Evolutionary conservation across 306 rosid species (phyloP).

Genomic region (Sesbania bispinosa): DNA sequence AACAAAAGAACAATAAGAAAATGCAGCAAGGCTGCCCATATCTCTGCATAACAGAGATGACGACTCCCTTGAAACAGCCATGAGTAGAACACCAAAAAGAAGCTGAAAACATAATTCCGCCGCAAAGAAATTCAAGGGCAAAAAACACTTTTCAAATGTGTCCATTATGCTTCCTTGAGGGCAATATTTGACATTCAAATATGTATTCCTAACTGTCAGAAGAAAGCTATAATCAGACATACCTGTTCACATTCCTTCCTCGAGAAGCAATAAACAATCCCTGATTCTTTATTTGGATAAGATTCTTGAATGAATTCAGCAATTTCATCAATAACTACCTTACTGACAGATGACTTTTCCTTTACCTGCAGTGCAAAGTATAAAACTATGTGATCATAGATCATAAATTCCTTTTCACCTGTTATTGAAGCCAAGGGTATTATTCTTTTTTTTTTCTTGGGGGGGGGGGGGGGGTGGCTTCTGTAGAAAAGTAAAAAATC

Average conservation of each 20-base stretch:
- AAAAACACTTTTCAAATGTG: slow-evolving; percentile 10
- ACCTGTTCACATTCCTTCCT: slow-evolving; percentile 98
- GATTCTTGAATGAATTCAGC: slow-evolving; percentile 66
- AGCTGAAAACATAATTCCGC: neutral
- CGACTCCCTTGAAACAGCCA: neutral
- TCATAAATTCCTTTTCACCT: neutral
- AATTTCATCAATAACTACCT: slow-evolving; percentile 78
- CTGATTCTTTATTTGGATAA: slow-evolving; percentile 75
- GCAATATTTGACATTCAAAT: slow-evolving; percentile 16
- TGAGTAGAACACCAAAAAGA: neutral
- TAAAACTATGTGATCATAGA: neutral
- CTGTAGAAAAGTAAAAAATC: slow-evolving; percentile 3
- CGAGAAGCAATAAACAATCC: slow-evolving; percentile 94
- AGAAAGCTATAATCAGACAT: slow-evolving; percentile 15
- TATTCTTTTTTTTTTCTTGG: neutral
- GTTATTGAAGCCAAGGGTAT: slow-evolving; percentile 9
- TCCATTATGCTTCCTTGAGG: slow-evolving; percentile 7
- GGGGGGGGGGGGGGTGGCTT: neutral
- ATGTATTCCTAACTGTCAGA: slow-evolving; percentile 1
- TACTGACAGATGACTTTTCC: slow-evolving; percentile 83
- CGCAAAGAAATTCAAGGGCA: slow-evolving; percentile 7
- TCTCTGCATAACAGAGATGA: slow-evolving; percentile 1
- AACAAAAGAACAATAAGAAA: neutral
- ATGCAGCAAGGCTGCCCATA: neutral
- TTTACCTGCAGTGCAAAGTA: slow-evolving; percentile 55